Evolutionary conservation across 331 rosid genomes (phyloP).

Genomic region (Pyracantha coccinea): DNA sequence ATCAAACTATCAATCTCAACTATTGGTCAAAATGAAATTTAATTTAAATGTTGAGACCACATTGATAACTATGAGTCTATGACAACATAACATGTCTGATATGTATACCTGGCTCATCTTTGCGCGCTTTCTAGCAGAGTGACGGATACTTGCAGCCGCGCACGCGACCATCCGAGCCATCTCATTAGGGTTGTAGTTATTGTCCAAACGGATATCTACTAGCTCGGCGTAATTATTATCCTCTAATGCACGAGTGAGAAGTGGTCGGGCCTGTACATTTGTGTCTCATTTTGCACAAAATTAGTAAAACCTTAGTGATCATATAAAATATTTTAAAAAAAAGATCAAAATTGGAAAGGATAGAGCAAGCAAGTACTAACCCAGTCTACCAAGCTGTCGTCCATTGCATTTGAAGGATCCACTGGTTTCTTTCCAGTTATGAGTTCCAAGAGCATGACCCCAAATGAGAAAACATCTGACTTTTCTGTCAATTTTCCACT

Average conservation of each 20-base stretch:
- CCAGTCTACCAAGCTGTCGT: constrained; percentile 86
- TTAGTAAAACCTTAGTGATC: neutral
- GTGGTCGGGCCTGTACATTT: constrained; percentile 67
- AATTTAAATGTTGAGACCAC: neutral
- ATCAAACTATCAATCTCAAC: neutral
- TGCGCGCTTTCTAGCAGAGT: constrained; percentile 68
- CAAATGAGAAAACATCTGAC: constrained; percentile 84
- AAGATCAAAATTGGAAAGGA: neutral
- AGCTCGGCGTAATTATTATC: constrained; percentile 52
- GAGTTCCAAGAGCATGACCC: constrained; percentile 79
- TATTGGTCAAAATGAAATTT: neutral
- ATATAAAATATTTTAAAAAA: neutral
- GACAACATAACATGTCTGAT: neutral
- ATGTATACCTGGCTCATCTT: constrained; percentile 69
- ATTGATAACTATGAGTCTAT: neutral
- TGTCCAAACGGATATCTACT: constrained; percentile 55
- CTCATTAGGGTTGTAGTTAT: constrained; percentile 45
- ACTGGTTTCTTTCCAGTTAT: constrained; percentile 73
- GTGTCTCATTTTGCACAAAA: neutral
- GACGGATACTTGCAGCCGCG: constrained; percentile 83
- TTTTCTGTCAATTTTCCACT: constrained; percentile 82
- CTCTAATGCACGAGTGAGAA: constrained; percentile 44
- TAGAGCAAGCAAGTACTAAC: constrained; percentile 23
- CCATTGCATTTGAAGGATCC: constrained; percentile 42
- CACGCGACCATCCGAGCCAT: constrained; percentile 66